phyloP scores from a whole-genome alignment of 805 yeast species.

The Ogataea pini region DNA sequence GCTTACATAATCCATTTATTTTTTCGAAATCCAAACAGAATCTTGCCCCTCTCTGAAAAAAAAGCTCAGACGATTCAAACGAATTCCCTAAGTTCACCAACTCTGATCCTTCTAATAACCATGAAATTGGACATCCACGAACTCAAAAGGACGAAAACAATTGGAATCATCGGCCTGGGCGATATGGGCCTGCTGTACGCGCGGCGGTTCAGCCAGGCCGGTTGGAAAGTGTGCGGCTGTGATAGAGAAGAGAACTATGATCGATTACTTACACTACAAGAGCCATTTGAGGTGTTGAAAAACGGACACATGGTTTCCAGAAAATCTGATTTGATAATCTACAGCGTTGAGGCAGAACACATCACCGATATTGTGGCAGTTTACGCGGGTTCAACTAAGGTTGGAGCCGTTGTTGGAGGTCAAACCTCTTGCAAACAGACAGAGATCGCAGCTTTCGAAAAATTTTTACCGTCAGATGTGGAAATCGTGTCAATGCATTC shows the following conservation, averaged over 20 bases:
- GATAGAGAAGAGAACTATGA: constrained; percentile 71
- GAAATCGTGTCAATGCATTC: constrained; percentile 89
- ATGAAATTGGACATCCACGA: constrained; percentile 13
- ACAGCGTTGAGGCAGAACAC: constrained; percentile 91
- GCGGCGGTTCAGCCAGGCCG: constrained; percentile 68
- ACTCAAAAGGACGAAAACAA: constrained; percentile 43
- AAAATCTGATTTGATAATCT: constrained; percentile 76
- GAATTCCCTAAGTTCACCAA: not conserved
- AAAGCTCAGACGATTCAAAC: not conserved
- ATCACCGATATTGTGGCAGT: constrained; percentile 66
- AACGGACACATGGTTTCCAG: constrained; percentile 89
- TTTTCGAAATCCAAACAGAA: too few species aligned
- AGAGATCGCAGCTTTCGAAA: constrained; percentile 84
- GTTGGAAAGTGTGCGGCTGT: constrained; percentile 89
- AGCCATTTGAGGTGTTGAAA: constrained; percentile 54
- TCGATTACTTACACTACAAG: constrained; percentile 39
- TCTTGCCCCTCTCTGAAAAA: not conserved
- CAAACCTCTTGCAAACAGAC: constrained; percentile 95
- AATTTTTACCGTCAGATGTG: constrained; percentile 70
- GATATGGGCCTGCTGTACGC: constrained; percentile 97
- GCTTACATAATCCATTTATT: too few species aligned
- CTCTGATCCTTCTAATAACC: not conserved
- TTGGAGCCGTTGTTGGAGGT: constrained; percentile 94
- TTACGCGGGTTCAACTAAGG: constrained; percentile 87
- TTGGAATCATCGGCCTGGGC: constrained; percentile 95